Evolutionary conservation across 495 filamentous ascomycete genomes (phyloP).

Genomic region (Oidiodendron maius): DNA sequence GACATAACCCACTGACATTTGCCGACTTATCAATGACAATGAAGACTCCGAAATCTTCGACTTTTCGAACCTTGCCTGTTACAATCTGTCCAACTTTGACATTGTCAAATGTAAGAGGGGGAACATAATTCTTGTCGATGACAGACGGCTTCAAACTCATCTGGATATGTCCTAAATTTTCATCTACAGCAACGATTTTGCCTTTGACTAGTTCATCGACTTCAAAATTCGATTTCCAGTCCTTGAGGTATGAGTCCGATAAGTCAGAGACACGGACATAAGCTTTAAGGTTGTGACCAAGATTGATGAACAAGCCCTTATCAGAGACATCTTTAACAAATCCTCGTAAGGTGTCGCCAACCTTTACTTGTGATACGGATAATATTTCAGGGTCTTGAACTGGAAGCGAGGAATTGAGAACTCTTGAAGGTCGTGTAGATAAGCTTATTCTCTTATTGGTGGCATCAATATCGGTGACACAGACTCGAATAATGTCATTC

Average conservation of each 20-base stretch:
- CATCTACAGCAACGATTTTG: slow-evolving; percentile 64
- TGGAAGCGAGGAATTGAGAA: slow-evolving; percentile 77
- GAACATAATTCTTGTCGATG: slow-evolving; percentile 72
- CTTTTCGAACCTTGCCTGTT: slow-evolving; percentile 84
- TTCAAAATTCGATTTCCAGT: slow-evolving; percentile 89
- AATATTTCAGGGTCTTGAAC: slow-evolving; percentile 77
- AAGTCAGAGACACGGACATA: slow-evolving; percentile 81
- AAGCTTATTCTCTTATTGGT: slow-evolving; percentile 77
- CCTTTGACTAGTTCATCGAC: slow-evolving; percentile 85
- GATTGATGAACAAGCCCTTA: slow-evolving; percentile 74
- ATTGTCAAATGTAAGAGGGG: slow-evolving; percentile 60
- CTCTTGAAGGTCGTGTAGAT: slow-evolving; percentile 79
- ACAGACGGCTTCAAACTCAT: slow-evolving; percentile 82
- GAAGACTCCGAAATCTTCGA: slow-evolving; percentile 92
- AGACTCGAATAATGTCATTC: slow-evolving; percentile 81
- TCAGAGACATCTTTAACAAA: slow-evolving; percentile 85
- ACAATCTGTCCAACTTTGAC: slow-evolving; percentile 72
- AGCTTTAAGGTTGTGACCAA: slow-evolving; percentile 74
- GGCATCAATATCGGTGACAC: slow-evolving; percentile 70
- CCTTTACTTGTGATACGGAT: slow-evolving; percentile 60
- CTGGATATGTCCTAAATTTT: slow-evolving; percentile 62
- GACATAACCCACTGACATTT: slow-evolving; percentile 89
- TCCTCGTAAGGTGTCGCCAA: slow-evolving; percentile 77
- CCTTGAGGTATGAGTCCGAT: slow-evolving; percentile 85
- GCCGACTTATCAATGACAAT: slow-evolving; percentile 77